These are phyloP conservation scores for Saccharomycopsis sp. DNA, from an alignment of 805 yeast genomes.

Conservation along the genomic window DNA sequence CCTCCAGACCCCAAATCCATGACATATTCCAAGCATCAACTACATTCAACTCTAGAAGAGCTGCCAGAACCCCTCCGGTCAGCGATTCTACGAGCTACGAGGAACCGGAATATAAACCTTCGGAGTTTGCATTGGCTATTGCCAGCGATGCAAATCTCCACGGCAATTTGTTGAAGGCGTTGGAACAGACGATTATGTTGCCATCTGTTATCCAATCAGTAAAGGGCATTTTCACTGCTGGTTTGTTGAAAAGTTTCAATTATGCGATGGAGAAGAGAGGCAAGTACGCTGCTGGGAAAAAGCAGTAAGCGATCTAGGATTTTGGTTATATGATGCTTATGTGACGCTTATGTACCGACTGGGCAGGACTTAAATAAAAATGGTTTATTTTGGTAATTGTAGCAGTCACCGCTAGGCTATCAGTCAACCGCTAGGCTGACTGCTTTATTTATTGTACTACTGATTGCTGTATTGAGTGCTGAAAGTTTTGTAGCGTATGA, in stretches of 20 bases:
- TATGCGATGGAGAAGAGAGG: slow-evolving; percentile 70
- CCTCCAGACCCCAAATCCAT: slow-evolving; percentile 6
- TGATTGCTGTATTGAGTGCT: too few relatives aligned
- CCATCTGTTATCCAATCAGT: slow-evolving; percentile 72
- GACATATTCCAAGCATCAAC: slow-evolving; percentile 21
- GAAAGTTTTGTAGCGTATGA: too few relatives aligned
- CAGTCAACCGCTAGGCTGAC: too few relatives aligned
- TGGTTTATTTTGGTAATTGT: too few relatives aligned
- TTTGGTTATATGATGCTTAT: too few relatives aligned
- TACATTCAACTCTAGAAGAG: slow-evolving; percentile 3
- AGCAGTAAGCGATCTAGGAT: background rate
- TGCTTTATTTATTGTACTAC: too few relatives aligned
- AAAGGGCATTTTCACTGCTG: slow-evolving; percentile 87
- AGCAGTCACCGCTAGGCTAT: too few relatives aligned
- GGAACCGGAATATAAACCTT: slow-evolving; percentile 18
- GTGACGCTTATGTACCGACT: too few relatives aligned
- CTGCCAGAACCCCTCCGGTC: slow-evolving; percentile 1
- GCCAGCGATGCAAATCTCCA: slow-evolving; percentile 37
- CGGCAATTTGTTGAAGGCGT: slow-evolving; percentile 31
- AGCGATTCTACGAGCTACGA: slow-evolving; percentile 13
- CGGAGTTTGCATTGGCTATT: slow-evolving; percentile 34
- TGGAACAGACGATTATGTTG: slow-evolving; percentile 50
- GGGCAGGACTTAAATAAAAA: too few relatives aligned
- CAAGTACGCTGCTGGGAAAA: slow-evolving; percentile 24
- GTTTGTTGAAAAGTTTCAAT: slow-evolving; percentile 56